Base-by-base conservation (phyloP, 257 asterid species). In the Gardenia jasminoides region DNA sequence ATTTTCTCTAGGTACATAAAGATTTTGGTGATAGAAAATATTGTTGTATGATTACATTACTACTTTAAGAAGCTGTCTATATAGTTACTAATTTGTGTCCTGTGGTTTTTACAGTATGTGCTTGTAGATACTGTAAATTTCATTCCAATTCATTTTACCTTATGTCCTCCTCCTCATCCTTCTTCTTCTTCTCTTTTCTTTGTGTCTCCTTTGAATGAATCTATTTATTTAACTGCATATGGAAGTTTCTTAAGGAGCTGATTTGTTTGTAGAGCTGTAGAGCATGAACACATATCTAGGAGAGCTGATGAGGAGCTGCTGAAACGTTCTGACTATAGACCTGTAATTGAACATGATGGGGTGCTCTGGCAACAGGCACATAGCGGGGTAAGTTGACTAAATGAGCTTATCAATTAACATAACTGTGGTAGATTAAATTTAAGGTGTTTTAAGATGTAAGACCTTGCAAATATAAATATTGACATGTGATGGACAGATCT, bases 311-410 rank as follows among this genome's bases (percentile, higher is more conserved):
- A 85, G 84, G 98, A 90, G 84, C 84, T 96, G 58, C 84, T 80
- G 58, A 89, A 84, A 56, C 96, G 94, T 64, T 81, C 88, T 8
- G 84, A 92, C 81, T 95, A 92, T 83, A 89, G 86, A 80, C 89
- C 98, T 79, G 77, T 93, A 58, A 86, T 93, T 48, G 99, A 93
- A 44, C 93, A 95, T 78, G 98, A 95, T 81, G 91, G 97, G 47
- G 84, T 95, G 80, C 85, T 87, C 43, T 86, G 91, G 88, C 95
- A 88, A 81, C 89, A 81, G 73, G 75, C 88, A 65, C 86, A 76
- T 66, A 89, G 87, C 81, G 91, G 89, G 98, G 98, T 93, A 62
- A 78, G 78, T 70, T 81, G 12, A n/a, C 50, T 54, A 43, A 64
- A 67, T 47, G 13, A 33, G 41, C 39, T 74, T 70, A 33, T 41